phyloP scores from a whole-genome alignment of 257 asterid genomes.

The Prunella vulgaris region DNA sequence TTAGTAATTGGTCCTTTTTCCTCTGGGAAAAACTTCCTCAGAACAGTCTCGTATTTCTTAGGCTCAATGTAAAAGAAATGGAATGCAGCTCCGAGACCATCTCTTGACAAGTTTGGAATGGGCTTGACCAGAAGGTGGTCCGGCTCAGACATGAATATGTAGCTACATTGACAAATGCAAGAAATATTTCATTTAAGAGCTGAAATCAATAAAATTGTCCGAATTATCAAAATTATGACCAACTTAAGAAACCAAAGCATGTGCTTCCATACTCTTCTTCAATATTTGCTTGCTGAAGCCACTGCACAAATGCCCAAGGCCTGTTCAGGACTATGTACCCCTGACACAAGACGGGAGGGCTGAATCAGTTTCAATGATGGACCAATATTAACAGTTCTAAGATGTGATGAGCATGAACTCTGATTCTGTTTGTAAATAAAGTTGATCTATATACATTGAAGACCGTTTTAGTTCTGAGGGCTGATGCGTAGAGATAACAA shows the following conservation, averaged over 20 bases:
- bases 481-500: neutral
- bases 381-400: neutral
- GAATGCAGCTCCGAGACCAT: constrained; percentile 81
- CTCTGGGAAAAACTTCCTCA: constrained; percentile 73
- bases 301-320: constrained; percentile 99
- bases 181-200: neutral
- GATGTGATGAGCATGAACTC: neutral
- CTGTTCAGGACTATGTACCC: constrained; percentile 96
- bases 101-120: constrained; percentile 73
- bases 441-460: neutral
- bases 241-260: neutral
- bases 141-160: constrained; percentile 93
- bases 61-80: constrained; percentile 96
- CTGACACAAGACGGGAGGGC: constrained; percentile 38
- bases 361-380: constrained; percentile 14
- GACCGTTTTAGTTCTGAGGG: constrained; percentile 1
- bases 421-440: constrained; percentile 2
- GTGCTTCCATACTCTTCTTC: constrained; percentile 70
- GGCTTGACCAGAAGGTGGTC: constrained; percentile 92
- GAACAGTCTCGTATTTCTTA: constrained; percentile 58
- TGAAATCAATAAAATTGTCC: constrained; percentile 5
- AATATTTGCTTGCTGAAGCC: constrained; percentile 89
- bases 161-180: constrained; percentile 38
- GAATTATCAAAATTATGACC: neutral
- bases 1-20: constrained; percentile 72